A percentile compares a stretch with the other conserved stretches of the same genome.
Evolutionary conservation across 495 filamentous ascomycete genomes (phyloP).

Genomic region (Hyaloscypha finlandica): DNA sequence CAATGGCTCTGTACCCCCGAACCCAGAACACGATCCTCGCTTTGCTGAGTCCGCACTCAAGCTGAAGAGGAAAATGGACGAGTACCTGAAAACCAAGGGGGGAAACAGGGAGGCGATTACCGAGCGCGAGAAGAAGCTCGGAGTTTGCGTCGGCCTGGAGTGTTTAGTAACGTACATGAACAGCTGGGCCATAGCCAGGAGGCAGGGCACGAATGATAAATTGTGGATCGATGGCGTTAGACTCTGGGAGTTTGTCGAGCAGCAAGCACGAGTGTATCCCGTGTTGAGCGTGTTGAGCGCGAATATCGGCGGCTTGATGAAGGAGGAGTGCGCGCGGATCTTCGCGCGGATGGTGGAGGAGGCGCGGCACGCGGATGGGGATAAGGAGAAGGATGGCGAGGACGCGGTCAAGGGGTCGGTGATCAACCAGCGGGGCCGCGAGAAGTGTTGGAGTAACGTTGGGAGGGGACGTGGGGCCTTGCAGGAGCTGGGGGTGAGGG

Average conservation of each 20-base stretch:
- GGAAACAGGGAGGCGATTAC: constrained; percentile 5
- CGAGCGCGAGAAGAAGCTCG: constrained; percentile 34
- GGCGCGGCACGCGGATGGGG: constrained; percentile 12
- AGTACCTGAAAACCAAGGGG: constrained; percentile 19
- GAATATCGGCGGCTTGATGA: constrained; percentile 40
- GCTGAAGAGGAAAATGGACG: constrained; percentile 33
- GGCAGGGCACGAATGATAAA: background rate
- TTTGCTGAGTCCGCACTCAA: constrained; percentile 4
- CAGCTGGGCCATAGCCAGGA: constrained; percentile 31
- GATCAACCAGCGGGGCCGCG: constrained; percentile 22
- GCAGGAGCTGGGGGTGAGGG: constrained; percentile 30
- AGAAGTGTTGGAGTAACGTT: constrained; percentile 34
- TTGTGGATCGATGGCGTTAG: constrained; percentile 17
- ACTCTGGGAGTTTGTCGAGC: constrained; percentile 37
- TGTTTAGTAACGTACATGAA: constrained; percentile 46
- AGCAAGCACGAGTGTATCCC: constrained; percentile 24
- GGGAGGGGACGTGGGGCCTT: constrained; percentile 23
- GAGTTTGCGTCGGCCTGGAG: constrained; percentile 40
- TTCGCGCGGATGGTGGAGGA: background rate
- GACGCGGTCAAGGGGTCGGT: constrained; percentile 17
- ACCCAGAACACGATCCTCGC: constrained; percentile 14
- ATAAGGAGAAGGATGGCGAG: constrained; percentile 3
- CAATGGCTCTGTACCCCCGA: constrained; percentile 11
- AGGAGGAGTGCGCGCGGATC: constrained; percentile 37
- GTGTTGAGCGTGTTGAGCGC: constrained; percentile 35